A percentile compares a stretch with the other conserved stretches of the same genome.
phyloP scores from a whole-genome alignment of 805 yeast genomes.

The Komagataella pastoris region DNA sequence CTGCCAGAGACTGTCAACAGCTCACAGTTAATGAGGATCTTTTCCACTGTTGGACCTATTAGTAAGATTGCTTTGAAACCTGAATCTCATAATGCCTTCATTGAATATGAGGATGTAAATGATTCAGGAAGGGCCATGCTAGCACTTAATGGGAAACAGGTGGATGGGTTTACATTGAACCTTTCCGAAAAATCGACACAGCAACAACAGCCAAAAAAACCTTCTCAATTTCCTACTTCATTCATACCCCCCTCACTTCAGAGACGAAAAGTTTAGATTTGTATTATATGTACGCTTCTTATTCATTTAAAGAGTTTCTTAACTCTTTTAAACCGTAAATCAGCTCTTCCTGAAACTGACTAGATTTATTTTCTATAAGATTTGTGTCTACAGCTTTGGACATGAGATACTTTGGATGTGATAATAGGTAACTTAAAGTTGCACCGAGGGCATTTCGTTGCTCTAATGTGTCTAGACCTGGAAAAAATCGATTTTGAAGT shows the following conservation, averaged over 20 bases:
- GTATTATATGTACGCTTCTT: background rate
- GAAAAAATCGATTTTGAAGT: constrained; percentile 17
- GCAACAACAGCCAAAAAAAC: background rate
- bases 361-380: constrained; percentile 19
- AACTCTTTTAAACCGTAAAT: constrained; percentile 39
- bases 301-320: constrained; percentile 23
- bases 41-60: constrained; percentile 24
- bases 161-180: constrained; percentile 16
- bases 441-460: constrained; percentile 48
- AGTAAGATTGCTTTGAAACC: constrained; percentile 30
- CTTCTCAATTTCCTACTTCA: background rate
- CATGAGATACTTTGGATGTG: constrained; percentile 71
- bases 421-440: constrained; percentile 56
- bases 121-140: constrained; percentile 41
- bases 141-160: constrained; percentile 22
- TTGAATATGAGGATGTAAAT: constrained; percentile 26
- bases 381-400: background rate
- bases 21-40: constrained; percentile 17
- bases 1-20: constrained; percentile 24
- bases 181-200: background rate
- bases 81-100: constrained; percentile 31
- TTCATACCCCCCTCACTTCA: background rate
- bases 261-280: background rate
- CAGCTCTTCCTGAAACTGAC: constrained; percentile 29
- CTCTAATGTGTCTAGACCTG: constrained; percentile 48